phyloP scores from a whole-genome alignment of 2,329 filamentous ascomycete genomes.

The Colletotrichum chrysophilum region DNA sequence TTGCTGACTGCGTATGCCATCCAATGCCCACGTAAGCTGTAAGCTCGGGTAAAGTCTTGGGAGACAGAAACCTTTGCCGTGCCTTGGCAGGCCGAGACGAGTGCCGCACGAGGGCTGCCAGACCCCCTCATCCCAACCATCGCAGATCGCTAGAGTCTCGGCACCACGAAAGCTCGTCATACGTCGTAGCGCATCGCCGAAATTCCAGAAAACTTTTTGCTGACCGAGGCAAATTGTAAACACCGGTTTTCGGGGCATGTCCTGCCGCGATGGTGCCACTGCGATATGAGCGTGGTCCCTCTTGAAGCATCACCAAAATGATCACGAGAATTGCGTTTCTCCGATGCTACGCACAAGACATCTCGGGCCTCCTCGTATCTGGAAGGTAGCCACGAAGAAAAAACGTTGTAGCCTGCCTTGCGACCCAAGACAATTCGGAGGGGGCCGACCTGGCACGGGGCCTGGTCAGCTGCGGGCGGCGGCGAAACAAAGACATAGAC shows the following conservation, averaged over 20 bases:
- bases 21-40: not conserved
- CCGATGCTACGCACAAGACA: not conserved
- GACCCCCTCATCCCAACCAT: not conserved
- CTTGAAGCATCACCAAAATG: not conserved
- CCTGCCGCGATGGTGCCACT: not conserved
- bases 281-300: not conserved
- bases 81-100: constrained; percentile 5
- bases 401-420: not conserved
- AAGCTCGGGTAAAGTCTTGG: constrained; percentile 8
- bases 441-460: not conserved
- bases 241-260: not conserved
- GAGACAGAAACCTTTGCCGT: not conserved
- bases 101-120: not conserved
- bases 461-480: not conserved
- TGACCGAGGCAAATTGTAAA: not conserved
- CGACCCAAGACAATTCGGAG: not conserved
- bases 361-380: not conserved
- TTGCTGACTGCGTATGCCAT: constrained; percentile 2
- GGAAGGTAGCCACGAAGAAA: not conserved
- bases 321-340: not conserved
- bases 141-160: not conserved
- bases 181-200: not conserved
- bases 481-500: not conserved
- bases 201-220: not conserved
- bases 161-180: not conserved